Evolutionary conservation across 345 rosid species (phyloP), one percentile per base, ranked within the genome.

Genomic region (Pugionium cornutum): DNA sequence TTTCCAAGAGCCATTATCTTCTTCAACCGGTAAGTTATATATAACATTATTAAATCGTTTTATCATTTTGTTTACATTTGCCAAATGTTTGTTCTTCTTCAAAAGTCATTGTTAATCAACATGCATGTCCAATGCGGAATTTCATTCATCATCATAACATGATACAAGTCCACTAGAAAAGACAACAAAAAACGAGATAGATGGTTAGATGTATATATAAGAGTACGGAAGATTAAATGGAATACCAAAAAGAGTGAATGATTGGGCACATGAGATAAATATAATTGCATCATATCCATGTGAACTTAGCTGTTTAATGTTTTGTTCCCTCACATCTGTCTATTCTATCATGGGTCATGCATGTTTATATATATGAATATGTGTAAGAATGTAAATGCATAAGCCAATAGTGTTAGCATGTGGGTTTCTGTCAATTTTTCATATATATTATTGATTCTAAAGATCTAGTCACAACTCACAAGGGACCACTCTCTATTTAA

Each of bases 381-480:
- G 46, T 54, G 51, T 31, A 30, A 42, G 50, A 30, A 43, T 34
- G 49, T 33, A 41, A 59, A 34, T 40, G 37, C 55, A 40, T 53
- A 74, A 67, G n/a, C 63, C 41, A 44, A 67, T 67, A 73, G 68
- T 73, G 73, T 59, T 39, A 53, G 72, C 73, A 73, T 73, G 72
- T 73, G 77, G 55, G 63, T 67, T 65, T 67, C 73, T 73, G 68
- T 54, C 68, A 53, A 64, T 41, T 46, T 67, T 73, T 60, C 18
- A 18, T 18, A 18, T 30, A 36, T 73, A 39, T 73, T 40, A 73
- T 59, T 67, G 77, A 53, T 66, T 39, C 47, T 39, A 35, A 47
- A 73, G 62, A 62, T 73, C 68, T 66, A 73, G 57, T 59, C 72
- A 73, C 62, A 52, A 52, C 65, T 64, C 70, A 57, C 43, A 65